These are phyloP conservation scores for Trametes elegans DNA, from an alignment of 768 basidiomycete species.

Conservation along the genomic window DNA sequence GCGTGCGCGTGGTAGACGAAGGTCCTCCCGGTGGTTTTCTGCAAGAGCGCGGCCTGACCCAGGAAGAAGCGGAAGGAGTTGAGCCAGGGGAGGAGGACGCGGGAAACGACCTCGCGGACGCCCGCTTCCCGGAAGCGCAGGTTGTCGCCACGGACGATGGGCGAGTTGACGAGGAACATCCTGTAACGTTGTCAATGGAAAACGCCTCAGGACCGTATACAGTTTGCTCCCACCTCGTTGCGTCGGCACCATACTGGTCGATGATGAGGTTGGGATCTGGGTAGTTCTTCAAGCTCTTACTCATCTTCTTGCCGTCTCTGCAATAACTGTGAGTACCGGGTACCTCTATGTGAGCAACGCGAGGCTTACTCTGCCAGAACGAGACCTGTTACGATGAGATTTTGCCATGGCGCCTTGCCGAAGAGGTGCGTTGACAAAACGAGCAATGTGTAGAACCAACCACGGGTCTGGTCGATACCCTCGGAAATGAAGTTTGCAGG, in stretches of 20 bases:
- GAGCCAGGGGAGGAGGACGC: constrained; percentile 97
- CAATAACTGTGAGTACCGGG: background rate
- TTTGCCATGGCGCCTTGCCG: constrained; percentile 94
- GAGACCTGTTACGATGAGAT: constrained; percentile 93
- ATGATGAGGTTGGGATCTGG: constrained; percentile 93
- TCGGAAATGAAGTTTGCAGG: constrained; percentile 98
- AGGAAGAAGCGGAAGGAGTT: constrained; percentile 99
- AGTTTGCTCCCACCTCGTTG: constrained; percentile 66
- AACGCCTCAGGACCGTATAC: background rate
- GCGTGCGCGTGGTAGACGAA: constrained; percentile 91
- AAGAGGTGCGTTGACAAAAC: constrained; percentile 96
- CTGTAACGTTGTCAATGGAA: constrained; percentile 35
- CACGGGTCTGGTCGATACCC: constrained; percentile 98
- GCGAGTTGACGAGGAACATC: constrained; percentile 99
- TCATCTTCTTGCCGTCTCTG: constrained; percentile 99
- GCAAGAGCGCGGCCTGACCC: constrained; percentile 85
- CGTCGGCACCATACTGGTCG: constrained; percentile 91
- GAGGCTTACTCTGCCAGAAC: constrained; percentile 84
- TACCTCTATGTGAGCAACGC: background rate
- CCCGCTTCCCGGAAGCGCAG: constrained; percentile 98
- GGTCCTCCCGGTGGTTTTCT: constrained; percentile 71
- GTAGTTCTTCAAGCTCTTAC: constrained; percentile 95
- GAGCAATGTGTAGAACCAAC: constrained; percentile 99
- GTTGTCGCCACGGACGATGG: constrained; percentile 96
- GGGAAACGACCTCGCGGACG: constrained; percentile 92